Percentiles rank a stretch among this genome's conserved stretches.
phyloP scores from a whole-genome alignment of 2,329 filamentous ascomycete genomes.

The Colletotrichum sansevieriae region DNA sequence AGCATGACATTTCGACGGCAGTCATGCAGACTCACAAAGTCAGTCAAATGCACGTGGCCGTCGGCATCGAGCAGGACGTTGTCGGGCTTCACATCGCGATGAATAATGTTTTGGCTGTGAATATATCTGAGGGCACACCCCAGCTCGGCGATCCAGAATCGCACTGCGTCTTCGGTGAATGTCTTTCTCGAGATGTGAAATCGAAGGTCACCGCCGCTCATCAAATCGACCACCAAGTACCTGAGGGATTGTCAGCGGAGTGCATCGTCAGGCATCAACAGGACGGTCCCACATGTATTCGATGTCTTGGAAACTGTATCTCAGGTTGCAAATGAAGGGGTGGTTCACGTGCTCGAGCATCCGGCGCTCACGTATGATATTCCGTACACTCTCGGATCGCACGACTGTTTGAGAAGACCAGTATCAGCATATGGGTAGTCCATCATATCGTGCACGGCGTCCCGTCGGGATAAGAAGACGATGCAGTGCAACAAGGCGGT shows the following conservation, averaged over 20 bases:
- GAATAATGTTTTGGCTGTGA: constrained; percentile 87
- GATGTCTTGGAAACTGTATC: constrained; percentile 99
- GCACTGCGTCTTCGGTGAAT: constrained; percentile 96
- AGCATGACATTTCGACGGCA: constrained; percentile 38
- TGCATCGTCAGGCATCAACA: neutral
- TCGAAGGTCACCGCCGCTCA: constrained; percentile 96
- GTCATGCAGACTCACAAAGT: constrained; percentile 78
- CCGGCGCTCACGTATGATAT: constrained; percentile 95
- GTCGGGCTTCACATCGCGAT: constrained; percentile 92
- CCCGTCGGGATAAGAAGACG: neutral
- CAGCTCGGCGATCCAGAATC: constrained; percentile 96
- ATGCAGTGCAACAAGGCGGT: constrained; percentile 14
- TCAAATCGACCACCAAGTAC: constrained; percentile 97
- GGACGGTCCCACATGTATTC: constrained; percentile 86
- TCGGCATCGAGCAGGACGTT: constrained; percentile 90
- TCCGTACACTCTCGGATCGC: constrained; percentile 95
- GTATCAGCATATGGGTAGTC: constrained; percentile 30
- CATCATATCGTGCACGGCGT: constrained; percentile 3
- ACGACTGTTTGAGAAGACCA: constrained; percentile 73
- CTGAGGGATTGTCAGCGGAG: constrained; percentile 65
- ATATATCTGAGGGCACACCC: constrained; percentile 92
- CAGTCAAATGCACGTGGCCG: constrained; percentile 95
- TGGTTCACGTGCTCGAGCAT: constrained; percentile 99
- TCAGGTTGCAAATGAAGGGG: constrained; percentile 96
- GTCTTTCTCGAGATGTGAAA: constrained; percentile 99